Conservation (phyloP, 1,139 yeast species). For the Lodderomyces margitis region DNA sequence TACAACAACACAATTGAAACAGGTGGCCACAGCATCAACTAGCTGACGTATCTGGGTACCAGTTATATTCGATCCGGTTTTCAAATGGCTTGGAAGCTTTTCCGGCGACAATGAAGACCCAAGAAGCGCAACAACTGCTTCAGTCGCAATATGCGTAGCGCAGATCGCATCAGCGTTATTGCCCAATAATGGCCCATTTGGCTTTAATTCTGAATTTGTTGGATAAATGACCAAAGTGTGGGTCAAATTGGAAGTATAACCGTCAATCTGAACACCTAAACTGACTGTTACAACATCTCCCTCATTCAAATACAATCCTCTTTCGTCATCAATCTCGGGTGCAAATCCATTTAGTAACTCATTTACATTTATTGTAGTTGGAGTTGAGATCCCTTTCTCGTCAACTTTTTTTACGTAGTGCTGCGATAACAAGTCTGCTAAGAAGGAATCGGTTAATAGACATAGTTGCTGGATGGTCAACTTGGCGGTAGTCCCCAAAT, state of each 20-base stretch:
- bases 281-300: conserved; percentile 87
- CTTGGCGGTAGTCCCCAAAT: conserved; percentile 44
- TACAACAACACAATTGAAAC: conserved; percentile 78
- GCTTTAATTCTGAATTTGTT: conserved; percentile 42
- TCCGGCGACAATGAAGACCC: conserved; percentile 76
- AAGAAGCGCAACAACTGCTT: conserved; percentile 71
- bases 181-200: conserved; percentile 79
- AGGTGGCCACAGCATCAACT: conserved; percentile 78
- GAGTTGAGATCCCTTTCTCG: conserved; percentile 87
- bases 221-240: conserved; percentile 87
- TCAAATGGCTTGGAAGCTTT: conserved; percentile 54
- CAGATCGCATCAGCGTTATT: conserved; percentile 84
- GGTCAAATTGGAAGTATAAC: conserved; percentile 82
- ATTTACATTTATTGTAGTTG: conserved; percentile 85
- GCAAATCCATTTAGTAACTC: conserved; percentile 77
- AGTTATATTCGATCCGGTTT: conserved; percentile 41
- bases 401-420: conserved; percentile 56
- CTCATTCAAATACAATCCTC: conserved; percentile 51
- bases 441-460: conserved; percentile 73
- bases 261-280: conserved; percentile 90
- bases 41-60: conserved; percentile 69
- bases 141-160: conserved; percentile 87
- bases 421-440: conserved; percentile 52
- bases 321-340: conserved; percentile 76
- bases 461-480: conserved; percentile 75